Evolutionary conservation across 164 flowering plant species (phyloP), one percentile per base, ranked within the genome.

Genomic region (Aristolochia contorta): DNA sequence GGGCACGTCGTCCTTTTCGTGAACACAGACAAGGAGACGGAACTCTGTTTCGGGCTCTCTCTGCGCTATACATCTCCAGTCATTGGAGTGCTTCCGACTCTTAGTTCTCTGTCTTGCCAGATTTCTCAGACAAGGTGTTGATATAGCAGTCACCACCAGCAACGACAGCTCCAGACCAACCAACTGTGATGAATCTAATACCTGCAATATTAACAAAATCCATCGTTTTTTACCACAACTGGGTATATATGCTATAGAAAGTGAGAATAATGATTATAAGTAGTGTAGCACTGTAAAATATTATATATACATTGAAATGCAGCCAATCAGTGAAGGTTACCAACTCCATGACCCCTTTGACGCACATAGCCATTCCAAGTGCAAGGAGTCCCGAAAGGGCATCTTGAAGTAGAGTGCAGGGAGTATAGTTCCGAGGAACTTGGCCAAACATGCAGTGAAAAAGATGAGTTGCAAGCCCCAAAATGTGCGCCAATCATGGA

Each of bases 291-390:
- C n/a, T n/a, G n/a, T n/a, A n/a, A n/a, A n/a, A n/a, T n/a, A n/a
- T n/a, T 27, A 27, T 27, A 27, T 5, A 27, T 27, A 27, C 30
- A 27, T 27, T 37, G 54, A 74, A 71, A 21, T 52, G 74, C 0
- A 60, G 49, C 16, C 14, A 52, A 25, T 20, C 78, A 70, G 83
- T 80, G 18, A 84, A 43, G 47, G 80, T 80, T 78, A 80, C 78
- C 30, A 53, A 53, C 16, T 53, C 56, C 7, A 53, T 53, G 6
- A 53, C 2, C 15, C 56, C 56, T 18, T 53, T 53, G 56, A 16
- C 23, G 15, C 56, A n/a, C 23, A 24, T 22, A 23, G 30, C 56
- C 12, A 23, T 4, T 8, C 32, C 56, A 23, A 53, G 56, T 12
- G 32, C 56, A 6, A 53, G 19, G 56, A 24, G 16, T 53, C 56